Percentiles rank a stretch among this genome's conserved stretches.
These are phyloP conservation scores for Ophiosphaerella herpotricha DNA, from an alignment of 2,329 filamentous ascomycete genomes.

Conservation along the genomic window DNA sequence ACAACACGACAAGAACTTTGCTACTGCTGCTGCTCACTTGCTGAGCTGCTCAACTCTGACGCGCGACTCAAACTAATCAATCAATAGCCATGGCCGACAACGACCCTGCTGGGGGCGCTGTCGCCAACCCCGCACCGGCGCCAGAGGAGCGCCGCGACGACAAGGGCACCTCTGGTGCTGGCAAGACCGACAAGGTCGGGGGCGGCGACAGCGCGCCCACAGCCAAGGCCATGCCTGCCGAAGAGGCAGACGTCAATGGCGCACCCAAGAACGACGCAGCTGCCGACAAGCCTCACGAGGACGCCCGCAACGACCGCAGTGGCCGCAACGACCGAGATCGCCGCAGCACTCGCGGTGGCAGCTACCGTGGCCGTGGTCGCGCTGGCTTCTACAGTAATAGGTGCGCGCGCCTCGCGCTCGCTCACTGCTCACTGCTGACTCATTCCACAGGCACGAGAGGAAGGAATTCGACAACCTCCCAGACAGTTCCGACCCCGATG, in stretches of 20 bases:
- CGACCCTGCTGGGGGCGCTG: conserved; percentile 17
- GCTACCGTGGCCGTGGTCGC: conserved; percentile 11
- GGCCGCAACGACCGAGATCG: conserved; percentile 17
- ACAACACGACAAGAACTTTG: background rate
- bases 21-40: background rate
- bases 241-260: conserved; percentile 24
- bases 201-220: conserved; percentile 4
- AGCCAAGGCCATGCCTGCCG: conserved; percentile 8
- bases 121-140: conserved; percentile 24
- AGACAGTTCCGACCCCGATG: conserved; percentile 74
- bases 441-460: conserved; percentile 21
- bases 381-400: conserved; percentile 24
- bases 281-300: conserved; percentile 5
- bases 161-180: conserved; percentile 13
- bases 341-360: background rate
- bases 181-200: conserved; percentile 7
- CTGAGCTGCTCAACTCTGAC: conserved; percentile 1
- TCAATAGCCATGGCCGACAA: conserved; percentile 29
- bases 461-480: conserved; percentile 56
- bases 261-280: conserved; percentile 13
- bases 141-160: background rate
- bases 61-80: conserved; percentile 12
- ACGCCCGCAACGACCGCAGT: conserved; percentile 17
- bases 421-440: conserved; percentile 7
- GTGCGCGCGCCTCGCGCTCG: conserved; percentile 4